These are phyloP conservation scores for Dysphania ambrosioides DNA, from an alignment of 148 eudicot genomes.

Conservation along the genomic window DNA sequence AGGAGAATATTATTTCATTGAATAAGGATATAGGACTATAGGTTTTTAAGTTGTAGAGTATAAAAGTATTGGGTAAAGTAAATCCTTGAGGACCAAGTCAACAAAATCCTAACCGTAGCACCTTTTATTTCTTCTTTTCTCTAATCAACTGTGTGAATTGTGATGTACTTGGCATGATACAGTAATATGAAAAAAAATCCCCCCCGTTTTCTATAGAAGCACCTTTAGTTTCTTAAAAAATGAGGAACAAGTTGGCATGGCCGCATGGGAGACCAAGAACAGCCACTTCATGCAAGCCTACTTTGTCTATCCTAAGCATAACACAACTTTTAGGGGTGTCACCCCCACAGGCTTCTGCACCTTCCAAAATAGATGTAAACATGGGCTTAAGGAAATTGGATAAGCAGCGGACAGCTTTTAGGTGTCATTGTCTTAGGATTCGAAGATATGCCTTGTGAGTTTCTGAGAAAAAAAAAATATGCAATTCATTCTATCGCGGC, in stretches of 20 bases:
- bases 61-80: no score
- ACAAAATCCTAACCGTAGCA: no score
- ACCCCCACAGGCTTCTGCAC: slow-evolving; percentile 13
- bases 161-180: no score
- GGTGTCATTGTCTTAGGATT: slow-evolving; percentile 31
- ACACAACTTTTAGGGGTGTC: slow-evolving; percentile 29
- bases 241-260: slow-evolving; percentile 24
- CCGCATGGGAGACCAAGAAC: slow-evolving; percentile 18
- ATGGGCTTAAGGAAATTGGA: no score
- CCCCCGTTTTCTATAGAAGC: neutral
- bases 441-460: slow-evolving; percentile 23
- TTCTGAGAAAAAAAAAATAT: no score
- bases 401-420: slow-evolving; percentile 19
- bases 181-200: no score
- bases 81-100: no score
- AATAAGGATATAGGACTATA: no score
- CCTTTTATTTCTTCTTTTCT: no score
- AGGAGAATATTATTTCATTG: no score
- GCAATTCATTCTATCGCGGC: slow-evolving; percentile 2
- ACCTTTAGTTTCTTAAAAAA: neutral
- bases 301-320: slow-evolving; percentile 25
- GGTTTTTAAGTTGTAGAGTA: no score
- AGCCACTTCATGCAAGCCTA: slow-evolving; percentile 13
- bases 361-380: slow-evolving; percentile 10
- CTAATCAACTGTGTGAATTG: no score